A percentile compares a stretch with the other conserved stretches of the same genome.
phyloP scores from a whole-genome alignment of 176 grass and related monocot genomes.

The Panicum miliaceum region DNA sequence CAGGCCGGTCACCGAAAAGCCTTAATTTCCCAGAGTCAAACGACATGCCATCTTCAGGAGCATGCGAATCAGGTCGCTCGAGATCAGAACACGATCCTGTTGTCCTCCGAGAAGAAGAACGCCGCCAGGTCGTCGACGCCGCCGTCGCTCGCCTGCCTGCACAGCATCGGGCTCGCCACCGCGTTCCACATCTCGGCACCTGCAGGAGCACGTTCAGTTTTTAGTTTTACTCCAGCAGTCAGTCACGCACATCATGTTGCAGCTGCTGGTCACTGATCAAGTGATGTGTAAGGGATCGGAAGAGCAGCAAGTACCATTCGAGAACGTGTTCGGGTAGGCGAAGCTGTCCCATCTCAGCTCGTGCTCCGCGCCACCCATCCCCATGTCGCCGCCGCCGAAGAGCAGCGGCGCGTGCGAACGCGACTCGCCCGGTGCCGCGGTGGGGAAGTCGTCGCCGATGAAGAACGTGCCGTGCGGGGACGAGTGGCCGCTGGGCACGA shows the following conservation, averaged over 20 bases:
- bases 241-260: neutral
- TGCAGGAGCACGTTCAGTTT: conserved; percentile 27
- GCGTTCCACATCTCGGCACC: conserved; percentile 55
- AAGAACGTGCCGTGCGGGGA: conserved; percentile 50
- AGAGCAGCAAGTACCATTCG: neutral
- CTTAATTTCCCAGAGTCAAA: neutral
- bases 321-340: neutral
- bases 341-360: conserved; percentile 51
- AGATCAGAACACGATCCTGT: conserved; percentile 57
- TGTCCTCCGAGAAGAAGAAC: conserved; percentile 62
- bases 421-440: neutral
- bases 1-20: neutral
- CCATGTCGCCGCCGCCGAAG: conserved; percentile 32
- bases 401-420: conserved; percentile 19
- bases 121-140: conserved; percentile 59
- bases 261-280: neutral
- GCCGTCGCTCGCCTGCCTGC: conserved; percentile 85
- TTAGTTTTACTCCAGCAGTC: neutral
- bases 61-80: neutral
- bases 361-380: conserved; percentile 30
- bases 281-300: neutral
- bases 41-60: neutral
- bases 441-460: conserved; percentile 17
- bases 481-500: neutral
- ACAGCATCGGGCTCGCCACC: conserved; percentile 49